These are phyloP conservation scores for Exophiala xenobiotica DNA, from an alignment of 2,329 filamentous ascomycete genomes.

Conservation along the genomic window DNA sequence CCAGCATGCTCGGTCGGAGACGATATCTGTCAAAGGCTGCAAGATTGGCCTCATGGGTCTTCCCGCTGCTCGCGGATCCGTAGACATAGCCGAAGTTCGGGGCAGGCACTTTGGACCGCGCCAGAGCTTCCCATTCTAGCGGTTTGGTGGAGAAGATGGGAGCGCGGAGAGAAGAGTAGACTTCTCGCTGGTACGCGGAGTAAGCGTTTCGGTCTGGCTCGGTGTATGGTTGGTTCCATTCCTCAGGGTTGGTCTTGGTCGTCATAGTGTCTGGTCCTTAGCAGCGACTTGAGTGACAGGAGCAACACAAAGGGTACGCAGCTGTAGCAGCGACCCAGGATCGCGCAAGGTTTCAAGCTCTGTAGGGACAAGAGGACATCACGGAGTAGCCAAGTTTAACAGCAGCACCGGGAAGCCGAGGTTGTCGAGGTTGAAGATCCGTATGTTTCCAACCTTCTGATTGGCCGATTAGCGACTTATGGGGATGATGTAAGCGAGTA, in stretches of 20 bases:
- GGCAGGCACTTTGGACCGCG: slow-evolving; percentile 47
- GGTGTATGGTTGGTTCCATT: slow-evolving; percentile 24
- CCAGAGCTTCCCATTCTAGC: slow-evolving; percentile 54
- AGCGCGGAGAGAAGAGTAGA: slow-evolving; percentile 31
- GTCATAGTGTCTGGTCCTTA: slow-evolving; percentile 10
- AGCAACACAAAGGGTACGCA: not conserved
- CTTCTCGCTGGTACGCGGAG: slow-evolving; percentile 28
- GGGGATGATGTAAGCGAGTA: not conserved
- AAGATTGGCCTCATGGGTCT: slow-evolving; percentile 35
- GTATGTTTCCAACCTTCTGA: too few relatives aligned
- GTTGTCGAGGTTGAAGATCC: too few relatives aligned
- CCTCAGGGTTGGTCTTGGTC: slow-evolving; percentile 6
- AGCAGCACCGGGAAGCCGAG: too few relatives aligned
- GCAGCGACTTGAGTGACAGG: not conserved
- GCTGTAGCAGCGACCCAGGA: too few relatives aligned
- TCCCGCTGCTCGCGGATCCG: slow-evolving; percentile 51
- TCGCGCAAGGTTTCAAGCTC: too few relatives aligned
- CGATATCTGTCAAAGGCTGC: slow-evolving; percentile 35
- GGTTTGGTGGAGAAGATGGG: slow-evolving; percentile 58
- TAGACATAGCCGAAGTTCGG: slow-evolving; percentile 60
- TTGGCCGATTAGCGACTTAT: not conserved
- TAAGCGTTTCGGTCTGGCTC: slow-evolving; percentile 25
- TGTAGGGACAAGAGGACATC: too few relatives aligned
- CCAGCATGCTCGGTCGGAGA: slow-evolving; percentile 33
- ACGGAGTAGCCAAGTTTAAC: too few relatives aligned